Conservation (phyloP, 2,329 filamentous ascomycete genomes). For the Magnaporthiopsis incrustans region DNA sequence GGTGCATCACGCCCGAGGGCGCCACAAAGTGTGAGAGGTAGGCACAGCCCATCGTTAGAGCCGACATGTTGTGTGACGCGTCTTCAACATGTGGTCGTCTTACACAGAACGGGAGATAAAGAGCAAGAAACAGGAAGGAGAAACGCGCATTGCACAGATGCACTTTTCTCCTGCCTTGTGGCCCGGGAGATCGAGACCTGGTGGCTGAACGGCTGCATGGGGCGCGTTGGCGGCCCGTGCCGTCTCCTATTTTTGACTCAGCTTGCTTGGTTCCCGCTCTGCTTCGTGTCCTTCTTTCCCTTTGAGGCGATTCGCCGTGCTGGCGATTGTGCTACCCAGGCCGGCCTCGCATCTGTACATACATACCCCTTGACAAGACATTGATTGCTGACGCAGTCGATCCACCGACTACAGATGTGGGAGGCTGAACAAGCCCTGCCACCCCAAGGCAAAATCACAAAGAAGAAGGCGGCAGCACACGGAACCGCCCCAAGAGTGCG, state of each 20-base stretch:
- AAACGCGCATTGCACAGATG: not conserved
- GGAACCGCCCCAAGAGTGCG: not conserved
- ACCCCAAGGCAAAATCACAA: conserved; percentile 3
- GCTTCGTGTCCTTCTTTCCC: no score
- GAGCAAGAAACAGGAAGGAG: not conserved
- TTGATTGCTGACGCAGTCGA: not conserved
- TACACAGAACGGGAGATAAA: not conserved
- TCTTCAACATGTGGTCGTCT: not conserved
- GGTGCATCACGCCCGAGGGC: conserved; percentile 17
- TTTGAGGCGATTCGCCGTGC: no score
- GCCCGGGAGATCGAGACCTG: not conserved
- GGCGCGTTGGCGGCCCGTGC: not conserved
- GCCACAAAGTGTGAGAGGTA: conserved; percentile 8
- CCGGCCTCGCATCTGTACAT: not conserved
- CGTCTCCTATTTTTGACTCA: not conserved
- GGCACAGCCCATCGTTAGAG: not conserved
- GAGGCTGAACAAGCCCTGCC: conserved; percentile 7
- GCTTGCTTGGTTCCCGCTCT: no score
- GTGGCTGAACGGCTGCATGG: not conserved
- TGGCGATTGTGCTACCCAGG: no score
- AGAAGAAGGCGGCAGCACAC: not conserved
- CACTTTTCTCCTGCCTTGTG: not conserved
- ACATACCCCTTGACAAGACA: not conserved
- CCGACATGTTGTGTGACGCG: not conserved
- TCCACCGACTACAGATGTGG: conserved; percentile 3